Evolutionary conservation across 2,329 filamentous ascomycete genomes (phyloP).

Genomic region (Lasiodiplodia sp.): DNA sequence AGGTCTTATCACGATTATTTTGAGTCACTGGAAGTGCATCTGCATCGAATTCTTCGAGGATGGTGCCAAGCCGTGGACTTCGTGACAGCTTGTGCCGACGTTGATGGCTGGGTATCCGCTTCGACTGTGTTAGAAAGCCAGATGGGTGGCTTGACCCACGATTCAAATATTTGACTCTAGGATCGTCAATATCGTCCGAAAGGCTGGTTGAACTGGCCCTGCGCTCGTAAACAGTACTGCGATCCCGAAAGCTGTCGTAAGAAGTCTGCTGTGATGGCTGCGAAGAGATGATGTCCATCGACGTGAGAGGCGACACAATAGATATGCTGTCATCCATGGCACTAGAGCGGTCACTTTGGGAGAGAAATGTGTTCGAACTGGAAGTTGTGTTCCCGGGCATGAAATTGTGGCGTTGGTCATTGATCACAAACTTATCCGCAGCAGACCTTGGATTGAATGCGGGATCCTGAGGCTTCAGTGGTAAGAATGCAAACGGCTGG

Average conservation of each 20-base stretch:
- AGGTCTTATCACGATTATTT: not conserved
- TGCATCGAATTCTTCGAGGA: not conserved
- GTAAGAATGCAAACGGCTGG: not conserved
- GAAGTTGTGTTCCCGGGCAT: not conserved
- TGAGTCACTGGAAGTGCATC: not conserved
- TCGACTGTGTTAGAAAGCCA: not conserved
- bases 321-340: conserved; percentile 4
- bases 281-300: conserved; percentile 20
- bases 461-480: not conserved
- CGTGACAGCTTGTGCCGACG: too few relatives aligned
- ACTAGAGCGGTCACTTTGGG: not conserved
- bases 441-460: conserved; percentile 1
- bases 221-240: too few relatives aligned
- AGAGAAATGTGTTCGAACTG: not conserved
- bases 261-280: not conserved
- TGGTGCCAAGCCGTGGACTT: not conserved
- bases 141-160: not conserved
- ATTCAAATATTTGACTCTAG: not conserved
- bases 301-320: conserved; percentile 21
- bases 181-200: not conserved
- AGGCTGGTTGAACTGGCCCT: not conserved
- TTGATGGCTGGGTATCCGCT: not conserved
- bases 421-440: not conserved
- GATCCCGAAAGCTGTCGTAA: too few relatives aligned
- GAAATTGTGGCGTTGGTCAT: not conserved